phyloP scores from a whole-genome alignment of 2,329 filamentous ascomycete species.

The Colletotrichum chrysophilum region DNA sequence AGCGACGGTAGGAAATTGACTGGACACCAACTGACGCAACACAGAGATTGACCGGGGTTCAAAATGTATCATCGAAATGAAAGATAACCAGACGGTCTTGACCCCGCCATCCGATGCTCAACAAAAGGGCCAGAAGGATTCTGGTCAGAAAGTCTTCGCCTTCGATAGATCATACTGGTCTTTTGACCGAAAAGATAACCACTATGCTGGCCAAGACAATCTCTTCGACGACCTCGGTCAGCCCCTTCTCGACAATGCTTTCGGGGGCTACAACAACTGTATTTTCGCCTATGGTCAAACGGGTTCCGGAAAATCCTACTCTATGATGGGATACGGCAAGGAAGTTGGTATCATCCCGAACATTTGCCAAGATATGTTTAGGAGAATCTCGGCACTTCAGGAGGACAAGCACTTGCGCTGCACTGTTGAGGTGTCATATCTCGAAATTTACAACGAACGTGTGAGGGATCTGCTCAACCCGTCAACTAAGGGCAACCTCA shows the following conservation, averaged over 20 bases:
- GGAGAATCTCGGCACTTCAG: conserved; percentile 75
- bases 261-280: conserved; percentile 98
- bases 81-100: conserved; percentile 88
- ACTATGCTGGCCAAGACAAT: conserved; percentile 90
- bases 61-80: conserved; percentile 98
- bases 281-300: conserved; percentile 99
- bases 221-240: conserved; percentile 87
- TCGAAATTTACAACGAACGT: conserved; percentile 99
- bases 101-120: conserved; percentile 69
- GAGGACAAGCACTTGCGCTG: conserved; percentile 79
- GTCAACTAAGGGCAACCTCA: conserved; percentile 92
- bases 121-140: conserved; percentile 72
- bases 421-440: conserved; percentile 96
- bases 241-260: conserved; percentile 95
- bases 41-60: conserved; percentile 87
- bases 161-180: conserved; percentile 99
- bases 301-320: conserved; percentile 97
- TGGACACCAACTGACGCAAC: not conserved
- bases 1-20: not conserved
- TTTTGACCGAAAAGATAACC: conserved; percentile 79
- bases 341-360: conserved; percentile 95
- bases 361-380: conserved; percentile 98
- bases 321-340: conserved; percentile 99
- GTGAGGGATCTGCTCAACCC: conserved; percentile 96
- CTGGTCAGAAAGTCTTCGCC: conserved; percentile 83